These are phyloP conservation scores for Tetrapisispora pingtungensis DNA, from an alignment of 805 yeast genomes.

Conservation along the genomic window DNA sequence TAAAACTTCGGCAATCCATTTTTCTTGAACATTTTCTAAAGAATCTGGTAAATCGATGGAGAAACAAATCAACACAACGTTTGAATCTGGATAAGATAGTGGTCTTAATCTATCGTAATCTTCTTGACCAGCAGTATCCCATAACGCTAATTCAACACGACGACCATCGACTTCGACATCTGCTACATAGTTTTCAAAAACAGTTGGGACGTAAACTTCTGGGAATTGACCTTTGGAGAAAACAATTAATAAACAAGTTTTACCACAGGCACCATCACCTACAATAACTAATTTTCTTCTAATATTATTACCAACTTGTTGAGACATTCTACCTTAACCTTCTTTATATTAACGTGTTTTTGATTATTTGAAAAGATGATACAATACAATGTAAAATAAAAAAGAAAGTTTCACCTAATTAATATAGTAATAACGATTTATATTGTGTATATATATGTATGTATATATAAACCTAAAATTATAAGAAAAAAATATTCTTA, in stretches of 20 bases:
- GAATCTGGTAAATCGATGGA: slow-evolving; percentile 88
- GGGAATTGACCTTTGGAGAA: slow-evolving; percentile 87
- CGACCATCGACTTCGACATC: slow-evolving; percentile 89
- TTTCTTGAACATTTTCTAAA: slow-evolving; percentile 85
- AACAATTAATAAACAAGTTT: slow-evolving; percentile 80
- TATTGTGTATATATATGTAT: too few species aligned
- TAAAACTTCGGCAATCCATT: slow-evolving; percentile 88
- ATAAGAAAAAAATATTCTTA: too few species aligned
- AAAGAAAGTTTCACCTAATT: too few species aligned
- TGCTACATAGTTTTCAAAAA: slow-evolving; percentile 94
- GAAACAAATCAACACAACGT: slow-evolving; percentile 85
- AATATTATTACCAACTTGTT: slow-evolving; percentile 25
- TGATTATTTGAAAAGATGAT: too few species aligned
- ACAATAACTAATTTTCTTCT: slow-evolving; percentile 85
- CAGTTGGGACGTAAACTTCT: slow-evolving; percentile 91
- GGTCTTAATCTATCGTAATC: slow-evolving; percentile 93
- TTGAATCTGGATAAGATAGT: slow-evolving; percentile 82
- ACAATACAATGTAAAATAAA: too few species aligned
- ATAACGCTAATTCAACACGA: slow-evolving; percentile 83
- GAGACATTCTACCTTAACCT: slow-evolving; percentile 17
- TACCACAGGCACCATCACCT: slow-evolving; percentile 98
- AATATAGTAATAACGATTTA: too few species aligned
- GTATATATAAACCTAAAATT: too few species aligned
- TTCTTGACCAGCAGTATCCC: slow-evolving; percentile 99
- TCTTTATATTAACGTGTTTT: too few species aligned